Conservation (phyloP, 306 rosid genomes). For the Benincasa hispida region DNA sequence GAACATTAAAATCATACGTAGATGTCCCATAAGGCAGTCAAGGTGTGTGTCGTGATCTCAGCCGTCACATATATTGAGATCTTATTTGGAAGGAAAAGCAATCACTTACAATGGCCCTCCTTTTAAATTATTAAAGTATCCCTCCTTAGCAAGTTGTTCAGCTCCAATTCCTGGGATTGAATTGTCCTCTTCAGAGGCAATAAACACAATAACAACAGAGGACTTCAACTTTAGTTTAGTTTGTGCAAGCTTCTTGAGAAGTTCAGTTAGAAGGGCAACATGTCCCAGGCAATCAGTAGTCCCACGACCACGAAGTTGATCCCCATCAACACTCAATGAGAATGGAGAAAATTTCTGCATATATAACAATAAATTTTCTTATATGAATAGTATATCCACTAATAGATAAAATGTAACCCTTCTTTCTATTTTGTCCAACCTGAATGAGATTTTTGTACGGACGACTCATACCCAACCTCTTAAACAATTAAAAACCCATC, state of each 20-base stretch:
- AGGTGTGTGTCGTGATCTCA: neutral
- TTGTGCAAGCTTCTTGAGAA: conserved; percentile 70
- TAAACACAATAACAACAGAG: conserved; percentile 75
- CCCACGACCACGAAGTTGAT: conserved; percentile 86
- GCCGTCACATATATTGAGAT: neutral
- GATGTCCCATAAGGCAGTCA: neutral
- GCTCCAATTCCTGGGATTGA: conserved; percentile 74
- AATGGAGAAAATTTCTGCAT: conserved; percentile 89
- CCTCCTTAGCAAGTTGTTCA: conserved; percentile 80
- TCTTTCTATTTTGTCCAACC: neutral
- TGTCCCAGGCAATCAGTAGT: conserved; percentile 95
- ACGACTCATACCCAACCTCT: too few species aligned
- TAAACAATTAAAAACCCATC: too few species aligned
- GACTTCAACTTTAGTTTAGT: conserved; percentile 62
- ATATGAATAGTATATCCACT: neutral
- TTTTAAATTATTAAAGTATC: conserved; percentile 53
- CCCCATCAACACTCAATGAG: conserved; percentile 69
- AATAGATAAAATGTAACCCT: neutral
- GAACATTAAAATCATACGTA: neutral
- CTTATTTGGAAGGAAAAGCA: neutral
- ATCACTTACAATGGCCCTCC: conserved; percentile 74
- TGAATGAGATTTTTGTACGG: too few species aligned
- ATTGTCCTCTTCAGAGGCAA: conserved; percentile 87
- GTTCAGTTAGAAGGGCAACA: conserved; percentile 78
- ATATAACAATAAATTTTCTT: neutral